Evolutionary conservation across 2,329 filamentous ascomycete genomes (phyloP), one percentile per base, ranked within the genome.

Genomic region (Apiospora malaysiana): DNA sequence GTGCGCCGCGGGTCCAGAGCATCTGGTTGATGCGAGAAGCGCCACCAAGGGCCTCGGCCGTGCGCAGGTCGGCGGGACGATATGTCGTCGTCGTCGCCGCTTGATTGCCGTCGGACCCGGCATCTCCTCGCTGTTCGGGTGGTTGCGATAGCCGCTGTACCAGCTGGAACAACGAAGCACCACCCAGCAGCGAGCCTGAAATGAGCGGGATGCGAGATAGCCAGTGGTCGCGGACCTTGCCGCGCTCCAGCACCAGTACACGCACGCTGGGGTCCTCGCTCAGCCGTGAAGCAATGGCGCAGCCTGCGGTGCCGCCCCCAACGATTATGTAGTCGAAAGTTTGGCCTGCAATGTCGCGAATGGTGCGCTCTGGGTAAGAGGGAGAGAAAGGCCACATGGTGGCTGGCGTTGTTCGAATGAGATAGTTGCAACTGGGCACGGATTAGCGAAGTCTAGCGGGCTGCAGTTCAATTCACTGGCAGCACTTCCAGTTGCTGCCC

Each of bases 1-100:
- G 74, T 9, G 73, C 68, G 6, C 76, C 75, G 10, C 77, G 70
- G 40, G 78, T 77, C 68, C 76, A 78, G 45, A 78, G 74, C 77
- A 79, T 77, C 21, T 76, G 77, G 69, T 79, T 79, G 25, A 79
- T 69, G 25, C 76, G 71, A 1, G 77, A 78, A 12, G 74, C 74
- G 42, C 77, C 77, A 8, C 77, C 77, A 4, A 79, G 66, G 9
- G 74, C 75, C 56, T 74, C 75, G 37, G 76, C 77, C 14, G 69
- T 67, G 49, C 68, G 69, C n/a, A 71, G 12, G 12, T 72, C 71
- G 5, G 68, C 69, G n/a, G 37, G 66, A 40, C 69, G 49, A 37
- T 59, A 27, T 10, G 37, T 40, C 21, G 18, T 8, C 21, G 18
- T 8, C 8, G 21, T 4, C 18, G 4, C 21, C 7, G 6, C 9